Evolutionary conservation across 192 early-diverging fungal genomes (phyloP), one percentile per base, ranked within the genome.

Genomic region (Backusella tarrabulga): DNA sequence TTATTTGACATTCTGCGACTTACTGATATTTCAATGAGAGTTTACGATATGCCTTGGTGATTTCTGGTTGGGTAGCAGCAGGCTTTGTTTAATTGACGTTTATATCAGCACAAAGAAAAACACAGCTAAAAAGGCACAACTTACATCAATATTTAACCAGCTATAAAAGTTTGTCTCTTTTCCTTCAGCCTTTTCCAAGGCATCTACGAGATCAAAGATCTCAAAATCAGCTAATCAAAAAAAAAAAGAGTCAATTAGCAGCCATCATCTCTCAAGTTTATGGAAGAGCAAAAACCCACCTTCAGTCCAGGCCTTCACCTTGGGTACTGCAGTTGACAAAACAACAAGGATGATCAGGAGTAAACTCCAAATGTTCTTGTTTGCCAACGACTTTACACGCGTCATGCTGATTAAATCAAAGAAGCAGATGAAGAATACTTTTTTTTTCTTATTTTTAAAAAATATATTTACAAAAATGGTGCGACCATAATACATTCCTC

Each of bases 171-270:
- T 87, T 70, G 83, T 69, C 72, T 84, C 70, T 72, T 90, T 14
- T 41, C 84, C 86, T 87, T 88, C 87, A 23, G 78, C 77, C 69
- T 84, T 87, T 79, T 92, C 91, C 67, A 95, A 81, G 35, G 88
- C 88, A 81, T 95, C 93, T 46, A 91, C 88, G 71, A 95, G 89
- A 86, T 93, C 92, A 83, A 95, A 95, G 74, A 95, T 95, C 80
- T 93, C 92, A 81, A 92, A 91, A 79, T 95, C 93, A 23, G 87
- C 88, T 86, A 35, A 23, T 34, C 29, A 19, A 15, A 38, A 35
- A 38, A n/a, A 19, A 4, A 23, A 15, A 34, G 0, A 38, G n/a
- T 67, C 17, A 29, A 0, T 50, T 50, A n/a, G 19, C 23, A 26
- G 12, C 56, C 21, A 12, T 67, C 34, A 67, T 40, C 15, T 17